Evolutionary conservation across 208 protist species (phyloP), one percentile per base, ranked within the genome.

Genomic region (Trypanosoma conorhini): DNA sequence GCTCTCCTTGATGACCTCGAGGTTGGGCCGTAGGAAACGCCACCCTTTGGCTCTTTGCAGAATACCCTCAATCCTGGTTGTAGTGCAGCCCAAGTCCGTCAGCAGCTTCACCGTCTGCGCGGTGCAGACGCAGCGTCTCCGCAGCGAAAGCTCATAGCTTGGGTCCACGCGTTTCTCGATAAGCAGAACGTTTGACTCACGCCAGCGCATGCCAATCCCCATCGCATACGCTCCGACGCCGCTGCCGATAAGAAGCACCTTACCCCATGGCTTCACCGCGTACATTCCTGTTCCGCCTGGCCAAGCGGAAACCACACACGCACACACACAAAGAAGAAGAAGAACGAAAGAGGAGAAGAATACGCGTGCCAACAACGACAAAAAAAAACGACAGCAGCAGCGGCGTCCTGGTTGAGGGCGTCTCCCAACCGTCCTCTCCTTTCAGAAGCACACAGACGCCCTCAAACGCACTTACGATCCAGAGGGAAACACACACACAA

Each of bases 161-260:
- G 89, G 89, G 38, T 74, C 72, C 13, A 19, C 24, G 8, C 61
- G 75, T 56, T 75, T 85, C 64, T 95, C 87, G 19, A 95, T 63
- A 40, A 95, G 76, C 13, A 70, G 84, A 22, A 90, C 86, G 57
- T 80, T 87, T 22, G 87, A 89, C 74, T 95, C 89, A 28, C 87
- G 72, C 87, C 89, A 95, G 10, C 86, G 86, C 89, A 95, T 95
- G 42, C 89, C 89, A 58, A 95, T 85, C 5, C 89, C 89, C 80
- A 95, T 85, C 13, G 87, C 78, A 72, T 92, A 93, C 19, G 77
- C 81, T 26, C 79, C 89, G 21, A 95, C 69, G 61, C 73, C 78
- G 71, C 83, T 70, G 28, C 89, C 89, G 13, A 95, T 76, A 24
- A 92, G 80, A 40, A 83, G 51, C n/a, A 88, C 86, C 57, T 91